Evolutionary conservation across 148 eudicot genomes (phyloP).

Genomic region (Fagopyrum esculentum): DNA sequence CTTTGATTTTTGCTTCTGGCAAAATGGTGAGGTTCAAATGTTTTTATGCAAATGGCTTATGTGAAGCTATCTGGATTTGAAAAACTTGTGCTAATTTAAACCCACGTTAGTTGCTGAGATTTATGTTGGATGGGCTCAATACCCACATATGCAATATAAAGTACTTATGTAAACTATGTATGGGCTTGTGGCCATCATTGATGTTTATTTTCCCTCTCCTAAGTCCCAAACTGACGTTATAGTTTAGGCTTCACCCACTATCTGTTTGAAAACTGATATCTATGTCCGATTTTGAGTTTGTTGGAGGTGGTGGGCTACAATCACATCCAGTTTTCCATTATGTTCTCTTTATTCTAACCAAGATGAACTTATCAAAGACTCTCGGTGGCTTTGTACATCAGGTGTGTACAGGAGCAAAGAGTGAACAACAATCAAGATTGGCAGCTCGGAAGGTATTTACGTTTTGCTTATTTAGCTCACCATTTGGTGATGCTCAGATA

Average conservation of each 20-base stretch:
- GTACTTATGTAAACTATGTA: background rate
- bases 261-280: background rate
- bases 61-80: background rate
- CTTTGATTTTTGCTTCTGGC: constrained; percentile 85
- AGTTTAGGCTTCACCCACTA: background rate
- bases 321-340: background rate
- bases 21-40: constrained; percentile 55
- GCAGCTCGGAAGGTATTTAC: constrained; percentile 67
- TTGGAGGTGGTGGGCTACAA: background rate
- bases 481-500: background rate
- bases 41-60: background rate
- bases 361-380: background rate
- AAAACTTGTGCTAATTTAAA: too few relatives aligned
- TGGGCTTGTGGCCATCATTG: background rate
- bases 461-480: background rate
- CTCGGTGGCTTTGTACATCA: background rate
- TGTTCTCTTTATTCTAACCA: background rate
- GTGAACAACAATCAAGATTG: constrained; percentile 67
- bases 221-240: background rate
- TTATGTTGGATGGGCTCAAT: too few relatives aligned
- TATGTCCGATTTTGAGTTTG: background rate
- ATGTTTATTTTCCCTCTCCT: background rate
- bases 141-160: too few relatives aligned
- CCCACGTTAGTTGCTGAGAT: too few relatives aligned
- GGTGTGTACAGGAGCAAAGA: constrained; percentile 86